A percentile compares a stretch with the other conserved stretches of the same genome.
Evolutionary conservation across 2,329 filamentous ascomycete genomes (phyloP).

Genomic region (Bipolaris cookei): DNA sequence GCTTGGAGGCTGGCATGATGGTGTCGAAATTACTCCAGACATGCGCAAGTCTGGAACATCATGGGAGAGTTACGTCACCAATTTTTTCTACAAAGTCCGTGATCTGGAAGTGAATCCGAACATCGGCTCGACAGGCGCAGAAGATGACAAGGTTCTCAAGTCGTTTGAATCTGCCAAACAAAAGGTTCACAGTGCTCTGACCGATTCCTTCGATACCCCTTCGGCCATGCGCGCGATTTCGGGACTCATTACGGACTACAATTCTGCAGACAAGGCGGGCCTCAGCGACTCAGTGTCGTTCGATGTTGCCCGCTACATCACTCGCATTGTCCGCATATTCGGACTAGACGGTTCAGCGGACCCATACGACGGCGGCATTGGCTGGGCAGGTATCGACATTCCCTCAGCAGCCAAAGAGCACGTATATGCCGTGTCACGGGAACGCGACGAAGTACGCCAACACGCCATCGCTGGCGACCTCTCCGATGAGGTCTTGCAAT

Average conservation of each 20-base stretch:
- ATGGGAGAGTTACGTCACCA: conserved; percentile 82
- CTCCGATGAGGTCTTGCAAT: conserved; percentile 35
- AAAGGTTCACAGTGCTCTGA: conserved; percentile 69
- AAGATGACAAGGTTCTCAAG: conserved; percentile 53
- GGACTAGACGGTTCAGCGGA: conserved; percentile 71
- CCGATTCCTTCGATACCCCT: conserved; percentile 88
- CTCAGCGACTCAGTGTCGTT: conserved; percentile 58
- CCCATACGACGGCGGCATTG: conserved; percentile 57
- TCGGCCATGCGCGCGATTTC: conserved; percentile 78
- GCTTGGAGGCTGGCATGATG: conserved; percentile 86
- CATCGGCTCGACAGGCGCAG: conserved; percentile 35
- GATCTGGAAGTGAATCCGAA: conserved; percentile 54
- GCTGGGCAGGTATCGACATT: conserved; percentile 70
- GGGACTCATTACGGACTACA: conserved; percentile 78
- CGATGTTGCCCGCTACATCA: conserved; percentile 76
- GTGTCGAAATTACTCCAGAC: conserved; percentile 87
- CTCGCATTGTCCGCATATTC: conserved; percentile 81
- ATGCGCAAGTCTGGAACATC: conserved; percentile 74
- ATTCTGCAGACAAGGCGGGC: conserved; percentile 55
- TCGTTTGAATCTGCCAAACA: conserved; percentile 62
- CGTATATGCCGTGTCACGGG: conserved; percentile 63
- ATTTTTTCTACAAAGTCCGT: conserved; percentile 67
- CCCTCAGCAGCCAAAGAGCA: conserved; percentile 64
- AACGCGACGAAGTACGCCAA: conserved; percentile 64
- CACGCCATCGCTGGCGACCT: conserved; percentile 58